phyloP scores from a whole-genome alignment of 2,329 filamentous ascomycete species.

The Knufia fluminis region DNA sequence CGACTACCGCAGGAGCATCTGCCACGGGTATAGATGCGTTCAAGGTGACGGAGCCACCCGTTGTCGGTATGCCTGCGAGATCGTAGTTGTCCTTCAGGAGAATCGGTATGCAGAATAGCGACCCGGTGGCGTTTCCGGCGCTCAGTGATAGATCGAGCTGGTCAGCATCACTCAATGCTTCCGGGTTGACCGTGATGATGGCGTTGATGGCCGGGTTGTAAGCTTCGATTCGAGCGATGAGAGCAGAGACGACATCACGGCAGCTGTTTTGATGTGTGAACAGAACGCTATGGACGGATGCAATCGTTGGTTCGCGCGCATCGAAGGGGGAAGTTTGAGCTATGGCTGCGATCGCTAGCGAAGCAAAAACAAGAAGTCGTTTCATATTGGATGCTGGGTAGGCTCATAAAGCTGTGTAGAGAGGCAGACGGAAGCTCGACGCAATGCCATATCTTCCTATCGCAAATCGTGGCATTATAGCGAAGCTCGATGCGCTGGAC shows the following conservation, averaged over 20 bases:
- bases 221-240: slow-evolving; percentile 48
- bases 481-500: too few relatives aligned
- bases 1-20: slow-evolving; percentile 44
- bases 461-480: too few relatives aligned
- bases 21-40: slow-evolving; percentile 36
- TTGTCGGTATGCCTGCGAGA: slow-evolving; percentile 47
- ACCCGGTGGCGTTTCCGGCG: slow-evolving; percentile 40
- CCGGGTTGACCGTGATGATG: slow-evolving; percentile 45
- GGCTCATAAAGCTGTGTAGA: too few relatives aligned
- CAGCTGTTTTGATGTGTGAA: slow-evolving; percentile 46
- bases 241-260: slow-evolving; percentile 45
- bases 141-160: slow-evolving; percentile 36
- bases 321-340: slow-evolving; percentile 33
- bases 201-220: slow-evolving; percentile 51
- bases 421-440: too few relatives aligned
- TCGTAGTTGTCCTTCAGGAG: slow-evolving; percentile 59
- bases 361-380: background rate
- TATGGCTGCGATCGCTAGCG: slow-evolving; percentile 5
- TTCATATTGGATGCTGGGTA: background rate
- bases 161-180: slow-evolving; percentile 42
- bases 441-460: too few relatives aligned
- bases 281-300: slow-evolving; percentile 47
- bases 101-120: slow-evolving; percentile 53
- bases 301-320: slow-evolving; percentile 49
- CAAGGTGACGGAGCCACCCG: slow-evolving; percentile 45